These are phyloP conservation scores for Silene uniflora DNA, from an alignment of 148 eudicot species.

Conservation along the genomic window DNA sequence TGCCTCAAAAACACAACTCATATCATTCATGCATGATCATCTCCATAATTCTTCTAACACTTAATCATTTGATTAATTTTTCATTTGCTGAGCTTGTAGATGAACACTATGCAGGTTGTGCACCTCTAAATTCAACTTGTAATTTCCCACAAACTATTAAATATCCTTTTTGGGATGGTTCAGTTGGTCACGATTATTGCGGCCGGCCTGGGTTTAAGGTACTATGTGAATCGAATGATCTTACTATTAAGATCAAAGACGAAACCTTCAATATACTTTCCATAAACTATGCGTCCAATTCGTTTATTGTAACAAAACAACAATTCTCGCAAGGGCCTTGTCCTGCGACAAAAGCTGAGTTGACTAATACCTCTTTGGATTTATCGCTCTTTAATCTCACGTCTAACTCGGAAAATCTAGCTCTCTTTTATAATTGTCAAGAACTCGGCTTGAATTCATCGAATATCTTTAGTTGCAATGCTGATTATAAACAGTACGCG, in stretches of 20 bases:
- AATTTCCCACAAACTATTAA: background rate
- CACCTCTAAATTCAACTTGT: constrained; percentile 11
- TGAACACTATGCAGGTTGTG: background rate
- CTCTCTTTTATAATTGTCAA: constrained; percentile 15
- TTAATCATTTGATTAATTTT: background rate
- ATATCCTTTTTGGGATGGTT: constrained; percentile 37
- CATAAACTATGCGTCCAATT: constrained; percentile 9
- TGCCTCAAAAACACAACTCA: background rate
- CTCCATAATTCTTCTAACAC: background rate
- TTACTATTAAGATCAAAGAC: background rate
- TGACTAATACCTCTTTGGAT: constrained; percentile 14
- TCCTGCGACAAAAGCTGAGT: background rate
- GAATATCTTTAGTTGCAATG: constrained; percentile 12
- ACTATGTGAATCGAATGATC: background rate
- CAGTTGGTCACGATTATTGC: constrained; percentile 19
- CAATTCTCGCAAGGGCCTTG: constrained; percentile 1
- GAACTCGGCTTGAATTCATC: background rate
- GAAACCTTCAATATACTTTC: background rate
- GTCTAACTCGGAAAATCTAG: constrained; percentile 4
- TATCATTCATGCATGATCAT: background rate
- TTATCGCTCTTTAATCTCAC: background rate
- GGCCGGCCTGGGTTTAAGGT: constrained; percentile 27
- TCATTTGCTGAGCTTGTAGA: background rate
- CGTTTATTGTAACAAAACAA: constrained; percentile 8
- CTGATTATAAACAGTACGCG: too few species aligned